A percentile compares a stretch with the other conserved stretches of the same genome.
phyloP scores from a whole-genome alignment of 2,329 filamentous ascomycete genomes.

The Neurospora crassa region DNA sequence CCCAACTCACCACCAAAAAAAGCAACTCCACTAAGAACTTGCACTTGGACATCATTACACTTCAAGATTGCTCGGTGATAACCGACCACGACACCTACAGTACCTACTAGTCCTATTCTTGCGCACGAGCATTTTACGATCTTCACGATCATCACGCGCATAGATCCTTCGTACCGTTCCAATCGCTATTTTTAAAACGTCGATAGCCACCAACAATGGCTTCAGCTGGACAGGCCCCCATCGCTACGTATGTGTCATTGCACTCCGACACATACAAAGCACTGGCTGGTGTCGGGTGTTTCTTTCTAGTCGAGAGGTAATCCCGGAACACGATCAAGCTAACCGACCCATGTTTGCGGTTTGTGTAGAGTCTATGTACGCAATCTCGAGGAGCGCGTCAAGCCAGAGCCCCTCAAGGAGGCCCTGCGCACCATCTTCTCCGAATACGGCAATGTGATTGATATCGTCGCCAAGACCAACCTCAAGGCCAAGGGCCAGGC shows the following conservation, averaged over 20 bases:
- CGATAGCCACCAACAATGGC: constrained; percentile 16
- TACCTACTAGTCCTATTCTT: background rate
- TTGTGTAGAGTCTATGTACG: constrained; percentile 54
- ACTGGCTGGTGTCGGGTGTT: constrained; percentile 1
- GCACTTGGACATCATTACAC: background rate
- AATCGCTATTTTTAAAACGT: background rate
- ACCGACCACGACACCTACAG: background rate
- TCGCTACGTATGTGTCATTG: constrained; percentile 67
- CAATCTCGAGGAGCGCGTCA: constrained; percentile 89
- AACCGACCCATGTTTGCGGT: constrained; percentile 16
- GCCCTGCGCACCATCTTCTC: constrained; percentile 71
- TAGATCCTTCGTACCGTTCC: background rate
- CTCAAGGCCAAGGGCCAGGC: constrained; percentile 90
- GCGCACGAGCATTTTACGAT: background rate
- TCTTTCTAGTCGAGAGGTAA: constrained; percentile 2
- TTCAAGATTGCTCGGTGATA: background rate
- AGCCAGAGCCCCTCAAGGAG: constrained; percentile 65
- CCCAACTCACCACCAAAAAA: background rate
- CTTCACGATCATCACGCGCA: background rate
- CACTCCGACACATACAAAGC: constrained; percentile 47
- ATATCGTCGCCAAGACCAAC: constrained; percentile 66
- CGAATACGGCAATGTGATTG: constrained; percentile 75
- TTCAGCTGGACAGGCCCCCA: constrained; percentile 30
- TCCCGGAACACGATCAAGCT: constrained; percentile 20
- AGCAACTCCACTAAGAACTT: background rate